Percentiles rank a stretch among this genome's conserved stretches.
Evolutionary conservation across 140 eudicot genomes (phyloP).

Genomic region (Erigeron philadelphicus): DNA sequence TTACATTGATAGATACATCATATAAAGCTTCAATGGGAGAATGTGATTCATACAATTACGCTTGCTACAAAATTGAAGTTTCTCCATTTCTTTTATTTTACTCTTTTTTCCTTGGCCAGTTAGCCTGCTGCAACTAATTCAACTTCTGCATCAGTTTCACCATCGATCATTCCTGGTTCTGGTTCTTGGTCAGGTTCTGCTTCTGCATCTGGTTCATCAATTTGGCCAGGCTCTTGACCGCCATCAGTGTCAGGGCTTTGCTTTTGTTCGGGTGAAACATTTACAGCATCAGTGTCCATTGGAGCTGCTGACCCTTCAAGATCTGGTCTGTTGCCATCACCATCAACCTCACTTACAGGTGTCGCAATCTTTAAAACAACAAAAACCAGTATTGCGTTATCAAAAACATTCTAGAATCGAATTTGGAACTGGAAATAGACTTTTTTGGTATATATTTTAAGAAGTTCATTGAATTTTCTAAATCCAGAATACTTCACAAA

Average conservation of each 20-base stretch:
- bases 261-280: slow-evolving; percentile 57
- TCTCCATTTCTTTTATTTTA: neutral
- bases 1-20: slow-evolving; percentile 17
- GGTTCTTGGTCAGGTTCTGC: slow-evolving; percentile 45
- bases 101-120: neutral
- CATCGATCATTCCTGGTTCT: slow-evolving; percentile 64
- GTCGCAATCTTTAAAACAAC: slow-evolving; percentile 41
- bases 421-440: neutral
- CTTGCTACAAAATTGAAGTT: slow-evolving; percentile 14
- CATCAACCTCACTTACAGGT: slow-evolving; percentile 69
- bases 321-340: slow-evolving; percentile 53
- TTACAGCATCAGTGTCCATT: slow-evolving; percentile 55
- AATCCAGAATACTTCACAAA: neutral
- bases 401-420: neutral
- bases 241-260: slow-evolving; percentile 63
- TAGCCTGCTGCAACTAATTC: slow-evolving; percentile 41
- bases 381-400: neutral
- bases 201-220: slow-evolving; percentile 56
- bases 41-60: neutral
- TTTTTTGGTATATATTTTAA: slow-evolving; percentile 4
- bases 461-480: neutral
- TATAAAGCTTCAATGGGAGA: neutral
- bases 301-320: slow-evolving; percentile 50
- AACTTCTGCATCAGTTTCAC: slow-evolving; percentile 58
- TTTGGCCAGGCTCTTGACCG: slow-evolving; percentile 69